Conservation (phyloP, 1,284 basidiomycete species). For the Leccinum solheimii region DNA sequence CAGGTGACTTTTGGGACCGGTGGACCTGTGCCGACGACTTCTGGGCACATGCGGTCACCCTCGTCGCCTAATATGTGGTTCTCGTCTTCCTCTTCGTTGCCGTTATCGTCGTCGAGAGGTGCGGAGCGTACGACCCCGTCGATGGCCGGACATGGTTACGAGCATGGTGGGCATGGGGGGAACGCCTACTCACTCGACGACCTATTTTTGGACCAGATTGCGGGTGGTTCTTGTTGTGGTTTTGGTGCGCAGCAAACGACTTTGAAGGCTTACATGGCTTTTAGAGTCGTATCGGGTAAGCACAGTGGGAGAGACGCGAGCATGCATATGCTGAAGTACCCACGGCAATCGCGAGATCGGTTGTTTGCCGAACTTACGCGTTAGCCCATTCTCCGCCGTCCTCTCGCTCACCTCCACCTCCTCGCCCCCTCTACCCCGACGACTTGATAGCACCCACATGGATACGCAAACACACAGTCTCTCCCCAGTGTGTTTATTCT, state of each 20-base stretch:
- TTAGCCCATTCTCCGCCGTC: no score
- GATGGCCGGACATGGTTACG: conserved; percentile 10
- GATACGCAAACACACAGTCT: no score
- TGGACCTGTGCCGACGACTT: neutral
- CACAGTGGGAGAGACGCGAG: no score
- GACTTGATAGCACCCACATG: no score
- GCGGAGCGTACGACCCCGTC: neutral
- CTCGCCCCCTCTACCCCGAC: no score
- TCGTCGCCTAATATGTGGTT: conserved; percentile 23
- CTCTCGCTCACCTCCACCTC: no score
- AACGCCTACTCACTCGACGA: conserved; percentile 26
- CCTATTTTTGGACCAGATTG: conserved; percentile 27
- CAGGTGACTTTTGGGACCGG: conserved; percentile 27
- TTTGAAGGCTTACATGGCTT: no score
- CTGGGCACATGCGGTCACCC: conserved; percentile 13
- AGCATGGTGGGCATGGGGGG: neutral
- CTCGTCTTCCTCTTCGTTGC: conserved; percentile 2
- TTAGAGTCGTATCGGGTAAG: no score
- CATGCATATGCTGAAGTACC: no score
- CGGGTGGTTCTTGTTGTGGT: conserved; percentile 11
- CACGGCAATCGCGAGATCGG: no score
- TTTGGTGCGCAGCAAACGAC: conserved; percentile 10
- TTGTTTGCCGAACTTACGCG: no score
- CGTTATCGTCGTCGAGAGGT: neutral
- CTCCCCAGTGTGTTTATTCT: no score